Percentiles rank a stretch among this genome's conserved stretches.
phyloP scores from a whole-genome alignment of 2,329 filamentous ascomycete genomes.

The Aspergillus sclerotialis region DNA sequence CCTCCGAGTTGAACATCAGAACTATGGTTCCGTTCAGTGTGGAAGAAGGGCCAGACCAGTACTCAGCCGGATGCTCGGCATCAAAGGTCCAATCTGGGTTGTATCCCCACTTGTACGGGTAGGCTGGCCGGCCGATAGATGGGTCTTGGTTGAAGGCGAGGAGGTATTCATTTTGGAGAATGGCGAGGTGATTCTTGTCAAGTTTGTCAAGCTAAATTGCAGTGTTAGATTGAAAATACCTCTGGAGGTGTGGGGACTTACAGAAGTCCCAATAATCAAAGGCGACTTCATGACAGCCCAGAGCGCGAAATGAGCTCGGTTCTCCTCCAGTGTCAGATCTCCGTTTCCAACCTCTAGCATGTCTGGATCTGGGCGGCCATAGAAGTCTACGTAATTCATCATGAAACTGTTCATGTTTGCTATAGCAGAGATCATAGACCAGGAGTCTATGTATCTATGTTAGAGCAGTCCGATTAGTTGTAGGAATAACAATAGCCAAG shows the following conservation, averaged over 20 bases:
- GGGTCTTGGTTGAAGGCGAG: slow-evolving; percentile 43
- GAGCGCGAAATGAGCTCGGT: slow-evolving; percentile 45
- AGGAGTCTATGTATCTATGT: slow-evolving; percentile 13
- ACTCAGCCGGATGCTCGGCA: slow-evolving; percentile 26
- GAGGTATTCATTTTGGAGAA: slow-evolving; percentile 38
- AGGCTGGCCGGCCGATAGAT: slow-evolving; percentile 34
- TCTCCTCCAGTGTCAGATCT: slow-evolving; percentile 40
- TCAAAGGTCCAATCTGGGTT: slow-evolving; percentile 29
- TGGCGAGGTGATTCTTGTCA: slow-evolving; percentile 26
- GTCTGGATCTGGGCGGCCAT: slow-evolving; percentile 46
- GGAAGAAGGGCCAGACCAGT: slow-evolving; percentile 28
- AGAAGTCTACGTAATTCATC: slow-evolving; percentile 41
- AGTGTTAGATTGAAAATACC: not conserved
- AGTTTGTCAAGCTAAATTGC: slow-evolving; percentile 28
- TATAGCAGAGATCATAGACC: slow-evolving; percentile 33
- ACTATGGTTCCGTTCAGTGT: slow-evolving; percentile 21
- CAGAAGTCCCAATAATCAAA: slow-evolving; percentile 41
- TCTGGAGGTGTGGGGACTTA: slow-evolving; percentile 9
- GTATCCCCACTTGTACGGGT: slow-evolving; percentile 35
- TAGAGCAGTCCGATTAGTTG: not conserved
- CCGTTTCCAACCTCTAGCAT: slow-evolving; percentile 48
- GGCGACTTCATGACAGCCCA: slow-evolving; percentile 48
- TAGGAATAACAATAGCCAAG: too few relatives aligned
- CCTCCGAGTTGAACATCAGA: slow-evolving; percentile 25
- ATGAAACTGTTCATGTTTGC: slow-evolving; percentile 45